Evolutionary conservation across 805 yeast genomes (phyloP).

Genomic region (Scheffersomyces lignosus): DNA sequence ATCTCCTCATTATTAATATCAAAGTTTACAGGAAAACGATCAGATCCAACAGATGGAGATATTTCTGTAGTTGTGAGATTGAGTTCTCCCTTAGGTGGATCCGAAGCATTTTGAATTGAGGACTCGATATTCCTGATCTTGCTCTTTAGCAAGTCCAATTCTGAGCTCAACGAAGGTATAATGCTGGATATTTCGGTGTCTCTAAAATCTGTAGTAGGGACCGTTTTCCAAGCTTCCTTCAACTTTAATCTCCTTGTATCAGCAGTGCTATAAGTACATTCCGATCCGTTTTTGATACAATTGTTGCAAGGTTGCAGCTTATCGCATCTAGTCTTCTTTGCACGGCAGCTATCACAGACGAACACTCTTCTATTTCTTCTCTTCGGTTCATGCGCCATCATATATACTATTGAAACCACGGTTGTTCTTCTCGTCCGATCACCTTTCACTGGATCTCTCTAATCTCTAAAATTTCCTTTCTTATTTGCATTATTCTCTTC

Average conservation of each 20-base stretch:
- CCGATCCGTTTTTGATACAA: slow-evolving; percentile 5
- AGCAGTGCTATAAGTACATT: not conserved
- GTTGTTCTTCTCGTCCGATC: not conserved
- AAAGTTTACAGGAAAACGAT: not conserved
- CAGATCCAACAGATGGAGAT: not conserved
- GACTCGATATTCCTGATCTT: not conserved
- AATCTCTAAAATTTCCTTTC: no score
- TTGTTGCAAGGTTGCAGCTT: slow-evolving; percentile 31
- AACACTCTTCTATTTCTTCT: slow-evolving; percentile 44
- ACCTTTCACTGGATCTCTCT: no score
- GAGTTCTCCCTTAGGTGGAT: no score
- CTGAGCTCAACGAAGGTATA: not conserved
- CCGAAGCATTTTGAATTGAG: not conserved
- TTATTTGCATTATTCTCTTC: no score
- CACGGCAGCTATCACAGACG: slow-evolving; percentile 48
- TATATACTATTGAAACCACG: not conserved
- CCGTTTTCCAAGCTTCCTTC: not conserved
- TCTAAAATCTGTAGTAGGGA: not conserved
- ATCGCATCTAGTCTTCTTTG: slow-evolving; percentile 47
- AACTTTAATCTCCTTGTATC: not conserved
- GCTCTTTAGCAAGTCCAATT: not conserved
- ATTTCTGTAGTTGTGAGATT: not conserved
- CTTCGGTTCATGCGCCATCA: slow-evolving; percentile 4
- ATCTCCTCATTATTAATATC: not conserved
- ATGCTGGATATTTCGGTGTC: not conserved